A percentile compares a stretch with the other conserved stretches of the same genome.
These are phyloP conservation scores for Xylariales sp. DNA, from an alignment of 2,329 filamentous ascomycete genomes.

Conservation along the genomic window DNA sequence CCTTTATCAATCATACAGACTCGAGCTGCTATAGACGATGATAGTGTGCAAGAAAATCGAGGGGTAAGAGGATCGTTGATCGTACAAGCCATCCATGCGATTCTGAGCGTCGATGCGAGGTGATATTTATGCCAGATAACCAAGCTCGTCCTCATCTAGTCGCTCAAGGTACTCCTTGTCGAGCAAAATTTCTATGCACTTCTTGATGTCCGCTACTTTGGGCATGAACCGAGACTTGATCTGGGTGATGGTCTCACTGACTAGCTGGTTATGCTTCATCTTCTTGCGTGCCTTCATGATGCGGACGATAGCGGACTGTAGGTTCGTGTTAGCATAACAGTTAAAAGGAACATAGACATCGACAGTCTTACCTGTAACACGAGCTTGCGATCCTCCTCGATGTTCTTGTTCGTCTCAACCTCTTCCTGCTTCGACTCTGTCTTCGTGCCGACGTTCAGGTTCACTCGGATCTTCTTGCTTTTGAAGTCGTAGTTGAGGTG, in stretches of 20 bases:
- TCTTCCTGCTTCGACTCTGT: slow-evolving; percentile 95
- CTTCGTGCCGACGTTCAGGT: slow-evolving; percentile 91
- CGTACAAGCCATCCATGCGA: neutral
- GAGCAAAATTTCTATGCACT: slow-evolving; percentile 96
- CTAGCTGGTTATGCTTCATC: slow-evolving; percentile 95
- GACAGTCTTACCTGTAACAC: slow-evolving; percentile 77
- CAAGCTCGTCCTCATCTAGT: slow-evolving; percentile 87
- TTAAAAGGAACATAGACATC: neutral
- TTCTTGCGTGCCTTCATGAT: slow-evolving; percentile 99
- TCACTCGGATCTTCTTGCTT: slow-evolving; percentile 96
- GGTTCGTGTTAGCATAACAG: slow-evolving; percentile 11
- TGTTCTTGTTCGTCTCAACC: slow-evolving; percentile 97
- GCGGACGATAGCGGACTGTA: slow-evolving; percentile 90
- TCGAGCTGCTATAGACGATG: neutral
- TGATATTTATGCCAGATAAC: slow-evolving; percentile 73
- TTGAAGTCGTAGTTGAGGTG: slow-evolving; percentile 92
- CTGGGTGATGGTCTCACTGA: slow-evolving; percentile 92
- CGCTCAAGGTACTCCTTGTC: slow-evolving; percentile 99
- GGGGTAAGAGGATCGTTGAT: too few relatives aligned
- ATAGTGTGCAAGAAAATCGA: neutral
- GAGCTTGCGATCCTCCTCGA: slow-evolving; percentile 95
- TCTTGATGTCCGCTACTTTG: slow-evolving; percentile 95
- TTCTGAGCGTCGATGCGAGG: neutral
- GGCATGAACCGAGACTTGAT: slow-evolving; percentile 91
- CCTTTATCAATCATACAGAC: neutral